Evolutionary conservation across 2,329 filamentous ascomycete species (phyloP).

Genomic region (Zymoseptoria crescenta): DNA sequence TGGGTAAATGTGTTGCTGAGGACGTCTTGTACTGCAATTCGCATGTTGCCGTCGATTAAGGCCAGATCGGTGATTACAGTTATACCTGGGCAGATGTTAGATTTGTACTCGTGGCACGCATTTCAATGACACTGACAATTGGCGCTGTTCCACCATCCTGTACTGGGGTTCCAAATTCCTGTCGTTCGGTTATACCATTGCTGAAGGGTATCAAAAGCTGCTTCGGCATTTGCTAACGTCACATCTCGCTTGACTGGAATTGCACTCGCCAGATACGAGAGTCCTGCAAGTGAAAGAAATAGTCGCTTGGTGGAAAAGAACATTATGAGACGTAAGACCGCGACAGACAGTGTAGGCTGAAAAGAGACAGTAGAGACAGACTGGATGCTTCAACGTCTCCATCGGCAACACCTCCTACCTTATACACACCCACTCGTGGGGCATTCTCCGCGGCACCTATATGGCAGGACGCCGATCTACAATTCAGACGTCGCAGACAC

Average conservation of each 20-base stretch:
- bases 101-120: not conserved
- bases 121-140: slow-evolving; percentile 16
- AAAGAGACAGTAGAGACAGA: not conserved
- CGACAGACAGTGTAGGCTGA: not conserved
- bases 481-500: not conserved
- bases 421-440: not conserved
- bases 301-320: not conserved
- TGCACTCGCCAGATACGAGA: slow-evolving; percentile 2
- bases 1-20: slow-evolving; percentile 19
- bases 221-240: slow-evolving; percentile 18
- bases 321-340: not conserved
- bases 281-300: slow-evolving; percentile 2
- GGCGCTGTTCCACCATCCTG: slow-evolving; percentile 28
- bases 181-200: slow-evolving; percentile 26
- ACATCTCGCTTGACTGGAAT: slow-evolving; percentile 12
- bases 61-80: slow-evolving; percentile 26
- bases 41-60: slow-evolving; percentile 18
- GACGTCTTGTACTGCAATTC: slow-evolving; percentile 5
- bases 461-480: not conserved
- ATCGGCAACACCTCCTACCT: not conserved
- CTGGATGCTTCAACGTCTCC: not conserved
- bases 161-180: slow-evolving; percentile 26
- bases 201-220: slow-evolving; percentile 21
- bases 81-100: slow-evolving; percentile 11
- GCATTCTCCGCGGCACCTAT: not conserved